Base-by-base conservation (phyloP, 1,139 yeast genomes). In the Kluyveromyces marxianus region DNA sequence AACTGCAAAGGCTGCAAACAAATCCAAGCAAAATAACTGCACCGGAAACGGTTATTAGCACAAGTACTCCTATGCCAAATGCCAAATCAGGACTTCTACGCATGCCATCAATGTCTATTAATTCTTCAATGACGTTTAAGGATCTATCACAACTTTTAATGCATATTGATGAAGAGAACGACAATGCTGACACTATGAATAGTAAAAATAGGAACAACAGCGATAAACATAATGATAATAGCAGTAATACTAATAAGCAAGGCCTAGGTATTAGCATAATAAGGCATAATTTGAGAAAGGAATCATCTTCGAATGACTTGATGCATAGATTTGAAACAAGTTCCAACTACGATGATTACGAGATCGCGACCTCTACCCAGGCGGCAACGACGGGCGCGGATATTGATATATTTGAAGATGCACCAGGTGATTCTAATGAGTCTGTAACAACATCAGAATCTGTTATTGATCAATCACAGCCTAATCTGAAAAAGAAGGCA, bases 381-480 rank as follows among this genome's bases (percentile, higher is more conserved):
- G 35, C 40, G 34, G 30, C 40, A 35, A 44, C 46, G 3, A 37
- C 44, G 14, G 50, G 49, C 14, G 54, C 48, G 32, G 48, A 50
- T 2, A 49, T 56, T 10, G 58, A 57, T 37, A 59, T 60, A 5
- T 62, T 60, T 49, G 66, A 62, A 46, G 65, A 62, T 49, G 60
- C 60, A 1, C 54, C 59, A 8, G 48, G 49, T 14, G 63, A 58
- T 42, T 44, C 54, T 5, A 55, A 55, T 5, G 54, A 60, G 4
- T 48, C 54, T 8, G 48, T 56, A 2, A 51, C 60, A 3, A 50
- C 59, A 4, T 55, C 62, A 3, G 53, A 59, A 3, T 54, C 50
- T 25, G 39, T 42, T 26, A 25, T 34, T 24, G 43, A 40, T 3
- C 60, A 50, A 32, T 54, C 58, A 2, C 53, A 52, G 31, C 51